Evolutionary conservation across 352 stramenopile genomes (phyloP), one percentile per base, ranked within the genome.

Genomic region (Pythium aquatile): DNA sequence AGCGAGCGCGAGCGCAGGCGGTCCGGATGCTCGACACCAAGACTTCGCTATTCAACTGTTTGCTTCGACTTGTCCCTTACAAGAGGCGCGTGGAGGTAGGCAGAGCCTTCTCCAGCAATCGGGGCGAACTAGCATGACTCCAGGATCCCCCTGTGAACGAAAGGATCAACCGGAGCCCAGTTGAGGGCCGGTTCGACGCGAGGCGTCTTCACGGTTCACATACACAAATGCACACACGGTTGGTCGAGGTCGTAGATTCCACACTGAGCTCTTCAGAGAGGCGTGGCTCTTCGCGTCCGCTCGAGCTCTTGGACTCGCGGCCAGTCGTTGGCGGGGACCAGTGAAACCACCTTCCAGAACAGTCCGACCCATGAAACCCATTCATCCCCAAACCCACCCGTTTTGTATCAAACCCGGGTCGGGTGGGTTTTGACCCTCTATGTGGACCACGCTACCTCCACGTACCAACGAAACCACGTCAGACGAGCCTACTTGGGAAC

Each of bases 11-110:
- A 35, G 4, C n/a, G 70, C 72, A 78, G 24, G 81, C 84, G 84
- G 84, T 93, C 82, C 75, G 74, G 28, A 65, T 91, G 85, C 85
- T 94, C 85, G 63, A 94, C 85, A 91, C 78, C 76, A 65, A 94
- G 85, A 94, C 85, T 88, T 93, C 61, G 62, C 68, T 94, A 78
- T 94, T 87, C 85, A 90, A 94, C 85, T 93, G 85, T 89, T 89
- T 83, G 85, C 83, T 83, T 94, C 83, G 83, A 73, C 85, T 90
- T 94, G 35, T 94, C 85, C 85, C 83, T 94, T 74, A 94, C 84
- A 91, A 63, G 69, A 77, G 54, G 48, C 44, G 17, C n/a, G 20
- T 30, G 33, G 26, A 55, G 62, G 66, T 61, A 61, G 70, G 51
- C 48, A 24, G 30, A 61, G 17, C 55, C 17, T 40, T 26, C 56